Percentiles rank a stretch among this genome's conserved stretches.
phyloP scores from a whole-genome alignment of 176 grass and related monocot species.

The Aegilops speltoides region DNA sequence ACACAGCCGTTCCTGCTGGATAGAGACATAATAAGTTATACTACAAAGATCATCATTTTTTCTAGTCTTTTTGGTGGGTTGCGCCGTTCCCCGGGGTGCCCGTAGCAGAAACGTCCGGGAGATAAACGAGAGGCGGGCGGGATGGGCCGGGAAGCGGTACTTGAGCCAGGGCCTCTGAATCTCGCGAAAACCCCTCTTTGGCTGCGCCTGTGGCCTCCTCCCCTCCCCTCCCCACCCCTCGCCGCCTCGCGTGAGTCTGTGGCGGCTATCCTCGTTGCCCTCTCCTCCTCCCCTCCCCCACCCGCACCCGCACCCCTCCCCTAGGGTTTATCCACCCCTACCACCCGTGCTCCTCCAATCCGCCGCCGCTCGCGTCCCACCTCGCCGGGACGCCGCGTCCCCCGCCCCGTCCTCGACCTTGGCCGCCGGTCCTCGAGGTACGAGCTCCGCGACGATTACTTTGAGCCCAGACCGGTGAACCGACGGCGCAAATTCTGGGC shows the following conservation, averaged over 20 bases:
- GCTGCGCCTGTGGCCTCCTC: not conserved
- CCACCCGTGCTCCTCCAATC: constrained; percentile 8
- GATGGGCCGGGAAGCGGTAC: constrained; percentile 59
- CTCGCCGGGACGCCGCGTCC: not conserved
- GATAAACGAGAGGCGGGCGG: constrained; percentile 41
- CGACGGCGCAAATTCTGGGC: not conserved
- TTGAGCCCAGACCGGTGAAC: not conserved
- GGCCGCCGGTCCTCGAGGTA: not conserved
- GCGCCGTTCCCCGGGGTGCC: not conserved
- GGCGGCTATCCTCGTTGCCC: constrained; percentile 58
- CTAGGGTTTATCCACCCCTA: constrained; percentile 66
- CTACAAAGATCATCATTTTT: too few relatives aligned
- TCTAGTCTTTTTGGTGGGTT: not conserved
- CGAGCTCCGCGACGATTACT: not conserved
- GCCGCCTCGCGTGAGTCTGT: constrained; percentile 37
- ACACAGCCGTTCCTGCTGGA: not conserved
- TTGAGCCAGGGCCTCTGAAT: constrained; percentile 67
- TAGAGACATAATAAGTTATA: not conserved
- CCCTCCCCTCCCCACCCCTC: not conserved
- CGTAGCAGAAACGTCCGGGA: constrained; percentile 13
- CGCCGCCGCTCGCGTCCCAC: not conserved
- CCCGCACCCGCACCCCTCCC: constrained; percentile 2
- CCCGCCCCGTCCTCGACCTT: not conserved
- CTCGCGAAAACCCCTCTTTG: constrained; percentile 45
- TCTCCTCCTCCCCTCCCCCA: constrained; percentile 5